Evolutionary conservation across 169 alveolate genomes (phyloP), one percentile per base, ranked within the genome.

Genomic region (Plasmodium reichenowi): DNA sequence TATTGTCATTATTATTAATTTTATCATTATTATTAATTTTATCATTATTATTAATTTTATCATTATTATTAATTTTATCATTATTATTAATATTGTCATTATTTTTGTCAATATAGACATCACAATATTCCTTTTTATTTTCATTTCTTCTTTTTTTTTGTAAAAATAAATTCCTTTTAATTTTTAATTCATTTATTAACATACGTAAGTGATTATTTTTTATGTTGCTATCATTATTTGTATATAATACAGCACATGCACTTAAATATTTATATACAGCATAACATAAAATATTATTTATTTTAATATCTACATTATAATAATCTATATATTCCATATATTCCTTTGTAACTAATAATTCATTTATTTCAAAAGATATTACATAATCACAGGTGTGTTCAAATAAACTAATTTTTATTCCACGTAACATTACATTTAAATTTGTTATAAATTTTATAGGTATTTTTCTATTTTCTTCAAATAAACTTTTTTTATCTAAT

Each of bases 301-400:
- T 47, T 68, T 76, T 76, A 13, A 76, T 45, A 6, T 76, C 89
- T 13, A 76, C 89, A 58, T 76, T 76, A 26, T 64, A 76, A 47
- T 76, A 66, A 3, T 67, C 67, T 1, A 76, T 76, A 58, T 76
- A 59, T 26, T 63, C 89, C 67, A 76, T 76, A 71, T 76, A 59
- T 26, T 56, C 62, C 15, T 76, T 76, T 43, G 32, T 76, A 38
- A 76, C 58, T 6, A 58, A 38, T 17, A 76, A 52, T 10, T 76
- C 63, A 45, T 63, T 56, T 6, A 76, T 9, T 12, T 76, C 89
- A 54, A 76, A 29, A 0, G 89, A 48, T 22, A 76, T 76, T 3
- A 76, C 52, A 71, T 76, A 76, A 24, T 66, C 76, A 2, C 78
- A 76, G 0, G 78, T 26, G n/a, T 66, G 72, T 6, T 76, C 78